These are phyloP conservation scores for Solanum hybrid DNA, from an alignment of 305 asterid species.

Conservation along the genomic window DNA sequence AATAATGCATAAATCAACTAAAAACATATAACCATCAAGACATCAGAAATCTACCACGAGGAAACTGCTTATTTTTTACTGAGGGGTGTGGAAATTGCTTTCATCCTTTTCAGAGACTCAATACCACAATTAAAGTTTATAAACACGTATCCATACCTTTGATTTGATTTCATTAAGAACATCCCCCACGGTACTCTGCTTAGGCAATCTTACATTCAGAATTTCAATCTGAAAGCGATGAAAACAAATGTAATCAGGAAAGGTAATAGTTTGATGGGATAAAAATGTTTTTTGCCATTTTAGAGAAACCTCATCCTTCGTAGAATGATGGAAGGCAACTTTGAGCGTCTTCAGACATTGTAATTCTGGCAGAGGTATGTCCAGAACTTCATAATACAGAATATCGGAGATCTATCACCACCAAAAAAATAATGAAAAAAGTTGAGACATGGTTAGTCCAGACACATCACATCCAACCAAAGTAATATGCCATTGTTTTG, in stretches of 20 bases:
- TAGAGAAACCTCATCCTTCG: conserved; percentile 75
- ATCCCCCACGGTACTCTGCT: conserved; percentile 90
- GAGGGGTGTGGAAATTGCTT: neutral
- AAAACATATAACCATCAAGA: neutral
- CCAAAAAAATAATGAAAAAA: neutral
- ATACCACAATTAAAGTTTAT: neutral
- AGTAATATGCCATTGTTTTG: neutral
- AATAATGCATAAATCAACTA: neutral
- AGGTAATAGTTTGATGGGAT: neutral
- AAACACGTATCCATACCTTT: conserved; percentile 42
- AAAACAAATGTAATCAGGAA: neutral
- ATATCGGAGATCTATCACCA: conserved; percentile 65
- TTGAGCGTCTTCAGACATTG: conserved; percentile 91
- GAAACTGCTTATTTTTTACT: neutral
- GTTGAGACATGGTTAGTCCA: conserved; percentile 5
- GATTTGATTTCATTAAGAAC: conserved; percentile 89
- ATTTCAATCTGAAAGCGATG: conserved; percentile 48
- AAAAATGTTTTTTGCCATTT: neutral
- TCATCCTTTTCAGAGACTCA: neutral
- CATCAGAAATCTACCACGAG: neutral
- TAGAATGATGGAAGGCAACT: conserved; percentile 88
- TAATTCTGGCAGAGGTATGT: conserved; percentile 93
- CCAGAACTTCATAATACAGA: conserved; percentile 88
- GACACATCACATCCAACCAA: neutral
- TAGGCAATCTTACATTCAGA: conserved; percentile 81